Base-by-base conservation (phyloP, 2,329 filamentous ascomycete genomes). In the Neonectria sp. region DNA sequence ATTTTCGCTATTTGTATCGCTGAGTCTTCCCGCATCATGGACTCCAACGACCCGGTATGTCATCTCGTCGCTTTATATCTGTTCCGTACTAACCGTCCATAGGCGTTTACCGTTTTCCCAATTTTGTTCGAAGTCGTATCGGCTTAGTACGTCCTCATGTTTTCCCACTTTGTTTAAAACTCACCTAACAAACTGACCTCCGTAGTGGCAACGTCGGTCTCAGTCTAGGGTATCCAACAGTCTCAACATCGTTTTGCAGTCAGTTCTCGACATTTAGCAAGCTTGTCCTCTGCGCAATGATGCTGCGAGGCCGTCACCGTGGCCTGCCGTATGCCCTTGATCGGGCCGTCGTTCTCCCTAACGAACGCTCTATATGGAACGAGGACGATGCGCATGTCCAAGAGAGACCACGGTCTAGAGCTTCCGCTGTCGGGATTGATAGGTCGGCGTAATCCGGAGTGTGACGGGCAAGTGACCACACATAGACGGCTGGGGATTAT, bases 261-360 rank as follows among this genome's bases (percentile, higher is more conserved):
- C 59, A 76, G 46, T 79, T 80, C n/a, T 71, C 71, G 1, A 76
- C 70, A 0, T 79, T 79, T 31, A 77, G 79, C 67, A 82, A 82
- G 64, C 60, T 82, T 1, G 73, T 82, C 49, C 73, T 82, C n/a
- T 81, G 79, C 55, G 74, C 74, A 40, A 79, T 80, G 76, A 82
- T 82, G 80, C 74, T 82, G 27, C 76, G 80, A 17, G 80, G 80
- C 2, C 77, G 80, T 1, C 80, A 82, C 49, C 75, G 80, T 1
- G 77, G 77, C 0, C 71, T 82, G 11, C 79, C 79, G 0, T 80
- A 81, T 46, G 61, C 73, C 1, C 72, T 82, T 4, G 80, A 82
- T 57, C 75, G 77, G 2, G 79, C 80, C 17, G 79, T 82, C 33
- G 75, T 78, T 51, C 63, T 81, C 7, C 78, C 77, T 2, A 68